Evolutionary conservation across 768 basidiomycete species (phyloP), one percentile per base, ranked within the genome.

Genomic region (Boletus tylopilopsis): DNA sequence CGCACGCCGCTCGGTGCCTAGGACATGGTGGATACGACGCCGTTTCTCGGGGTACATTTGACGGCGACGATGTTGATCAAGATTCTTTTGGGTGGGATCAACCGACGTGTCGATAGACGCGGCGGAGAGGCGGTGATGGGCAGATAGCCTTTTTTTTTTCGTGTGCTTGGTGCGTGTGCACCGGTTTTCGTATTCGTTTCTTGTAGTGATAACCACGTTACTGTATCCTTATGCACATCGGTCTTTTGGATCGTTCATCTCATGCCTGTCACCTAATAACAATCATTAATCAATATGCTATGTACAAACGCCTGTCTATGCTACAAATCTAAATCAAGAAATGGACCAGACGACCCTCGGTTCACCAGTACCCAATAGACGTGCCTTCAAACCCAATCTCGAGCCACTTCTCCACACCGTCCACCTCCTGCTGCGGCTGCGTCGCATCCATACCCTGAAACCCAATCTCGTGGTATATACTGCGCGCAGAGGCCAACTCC

Each of bases 1-100:
- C n/a, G n/a, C n/a, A n/a, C n/a, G n/a, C n/a, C n/a, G n/a, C n/a
- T n/a, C n/a, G n/a, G n/a, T n/a, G 29, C 2, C 15, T 27, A 82
- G 73, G 86, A 88, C 58, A n/a, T n/a, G n/a, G n/a, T n/a, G n/a
- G n/a, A 87, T 57, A 86, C 83, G 3, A 83, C 82, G 0, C 77
- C 77, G 5, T 85, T 75, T 55, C 61, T 64, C 6, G 74, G 70
- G 11, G 66, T 73, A 7, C 46, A 68, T 24, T 54, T 85, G 51
- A 74, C 62, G 33, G 72, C 74, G 1, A 74, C 76, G 18, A 63
- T 74, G 50, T 62, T 87, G n/a, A 73, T 79, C 47, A 87, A 87
- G 65, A 77, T 82, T 30, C 68, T 87, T 10, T 64, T 86, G 19
- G 84, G 85, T 25, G 85, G 83, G 1, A 80, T 87, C 46, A 83